Percentiles rank a stretch among this genome's conserved stretches.
Evolutionary conservation across 2,329 filamentous ascomycete genomes (phyloP).

Genomic region (Aspergillus ochraceoroseus): DNA sequence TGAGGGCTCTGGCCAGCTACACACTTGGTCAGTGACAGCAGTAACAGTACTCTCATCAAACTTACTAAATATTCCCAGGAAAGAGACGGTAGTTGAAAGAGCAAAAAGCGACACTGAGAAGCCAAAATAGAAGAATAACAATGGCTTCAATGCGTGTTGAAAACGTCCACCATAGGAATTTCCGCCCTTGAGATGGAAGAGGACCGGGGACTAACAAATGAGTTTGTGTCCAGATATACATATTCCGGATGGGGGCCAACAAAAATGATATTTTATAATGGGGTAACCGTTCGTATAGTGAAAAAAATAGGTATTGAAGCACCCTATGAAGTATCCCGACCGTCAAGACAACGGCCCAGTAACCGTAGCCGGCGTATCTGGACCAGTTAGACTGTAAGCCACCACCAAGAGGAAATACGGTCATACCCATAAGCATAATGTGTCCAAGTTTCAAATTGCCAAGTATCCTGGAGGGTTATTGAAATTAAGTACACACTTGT

Average conservation of each 20-base stretch:
- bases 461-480: conserved; percentile 24
- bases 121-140: conserved; percentile 43
- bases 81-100: conserved; percentile 46
- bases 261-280: conserved; percentile 1
- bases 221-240: conserved; percentile 33
- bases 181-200: conserved; percentile 41
- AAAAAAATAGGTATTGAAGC: conserved; percentile 19
- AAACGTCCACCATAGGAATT: conserved; percentile 44
- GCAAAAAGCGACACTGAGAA: conserved; percentile 44
- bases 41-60: neutral
- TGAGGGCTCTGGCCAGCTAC: conserved; percentile 27
- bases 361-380: conserved; percentile 36
- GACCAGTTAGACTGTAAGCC: conserved; percentile 1
- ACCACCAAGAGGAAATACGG: neutral
- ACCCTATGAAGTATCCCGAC: conserved; percentile 35
- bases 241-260: conserved; percentile 6
- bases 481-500: neutral
- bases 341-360: conserved; percentile 39
- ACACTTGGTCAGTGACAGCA: conserved; percentile 7
- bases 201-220: conserved; percentile 44
- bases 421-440: conserved; percentile 39
- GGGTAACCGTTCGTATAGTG: conserved; percentile 7
- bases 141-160: conserved; percentile 48
- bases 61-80: conserved; percentile 47
- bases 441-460: conserved; percentile 32